phyloP scores from a whole-genome alignment of 2,329 filamentous ascomycete species.

The Phaeosphaeria sp. region DNA sequence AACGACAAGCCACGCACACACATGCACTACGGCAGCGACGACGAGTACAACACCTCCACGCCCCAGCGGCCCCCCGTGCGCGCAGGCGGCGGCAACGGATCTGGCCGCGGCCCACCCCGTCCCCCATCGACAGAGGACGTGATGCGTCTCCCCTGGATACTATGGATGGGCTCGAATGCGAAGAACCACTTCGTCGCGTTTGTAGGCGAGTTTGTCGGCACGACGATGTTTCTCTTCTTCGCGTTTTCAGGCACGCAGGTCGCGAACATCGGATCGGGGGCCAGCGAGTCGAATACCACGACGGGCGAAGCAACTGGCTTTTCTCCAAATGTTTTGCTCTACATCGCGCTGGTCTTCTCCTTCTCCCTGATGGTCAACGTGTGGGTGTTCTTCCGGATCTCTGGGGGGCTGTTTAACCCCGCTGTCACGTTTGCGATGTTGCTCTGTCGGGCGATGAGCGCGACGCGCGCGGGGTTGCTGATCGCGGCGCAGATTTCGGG shows the following conservation, averaged over 20 bases:
- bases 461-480: constrained; percentile 51
- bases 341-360: constrained; percentile 45
- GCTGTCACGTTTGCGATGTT: constrained; percentile 47
- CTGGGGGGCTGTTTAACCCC: constrained; percentile 40
- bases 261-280: constrained; percentile 54
- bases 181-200: constrained; percentile 55
- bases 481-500: constrained; percentile 55
- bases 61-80: constrained; percentile 16
- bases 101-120: constrained; percentile 25
- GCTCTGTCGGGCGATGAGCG: constrained; percentile 50
- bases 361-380: constrained; percentile 50
- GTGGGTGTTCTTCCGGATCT: constrained; percentile 50
- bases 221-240: constrained; percentile 55
- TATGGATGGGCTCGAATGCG: constrained; percentile 46
- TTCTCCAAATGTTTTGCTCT: constrained; percentile 51
- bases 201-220: constrained; percentile 56
- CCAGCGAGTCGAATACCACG: constrained; percentile 45
- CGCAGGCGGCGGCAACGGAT: constrained; percentile 12
- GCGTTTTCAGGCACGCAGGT: constrained; percentile 54
- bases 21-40: constrained; percentile 33
- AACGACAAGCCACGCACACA: constrained; percentile 29
- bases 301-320: constrained; percentile 55
- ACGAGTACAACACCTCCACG: constrained; percentile 16
- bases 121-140: constrained; percentile 46
- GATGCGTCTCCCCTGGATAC: constrained; percentile 42